These are phyloP conservation scores for Pythium myriotylum DNA, from an alignment of 352 stramenopile genomes.

Conservation along the genomic window DNA sequence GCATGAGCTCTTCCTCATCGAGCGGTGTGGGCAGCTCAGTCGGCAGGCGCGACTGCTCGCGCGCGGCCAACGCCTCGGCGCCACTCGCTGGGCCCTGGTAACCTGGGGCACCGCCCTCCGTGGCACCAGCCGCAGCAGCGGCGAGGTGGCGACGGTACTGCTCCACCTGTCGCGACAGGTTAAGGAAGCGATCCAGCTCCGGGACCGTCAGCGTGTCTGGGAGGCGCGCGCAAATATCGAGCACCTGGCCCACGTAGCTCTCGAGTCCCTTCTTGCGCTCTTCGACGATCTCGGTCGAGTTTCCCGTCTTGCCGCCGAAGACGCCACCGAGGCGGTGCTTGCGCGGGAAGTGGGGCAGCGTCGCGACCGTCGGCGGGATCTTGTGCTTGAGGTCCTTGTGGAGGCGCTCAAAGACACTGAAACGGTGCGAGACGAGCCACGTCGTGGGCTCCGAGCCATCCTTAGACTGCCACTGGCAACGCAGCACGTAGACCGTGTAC, in stretches of 20 bases:
- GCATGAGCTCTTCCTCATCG: slow-evolving; percentile 82
- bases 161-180: slow-evolving; percentile 85
- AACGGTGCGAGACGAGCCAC: slow-evolving; percentile 76
- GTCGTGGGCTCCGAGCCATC: slow-evolving; percentile 51
- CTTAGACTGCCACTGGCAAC: slow-evolving; percentile 81
- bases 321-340: slow-evolving; percentile 86
- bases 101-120: slow-evolving; percentile 37
- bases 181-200: slow-evolving; percentile 86
- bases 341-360: slow-evolving; percentile 71
- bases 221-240: slow-evolving; percentile 82
- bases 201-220: slow-evolving; percentile 81
- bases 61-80: slow-evolving; percentile 76
- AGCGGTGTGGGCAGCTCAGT: slow-evolving; percentile 84
- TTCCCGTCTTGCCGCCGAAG: slow-evolving; percentile 84
- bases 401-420: slow-evolving; percentile 70
- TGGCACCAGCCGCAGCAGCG: slow-evolving; percentile 30
- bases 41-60: slow-evolving; percentile 75
- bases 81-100: slow-evolving; percentile 33
- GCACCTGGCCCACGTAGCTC: slow-evolving; percentile 80
- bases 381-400: slow-evolving; percentile 81
- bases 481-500: slow-evolving; percentile 89
- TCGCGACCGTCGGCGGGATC: slow-evolving; percentile 63
- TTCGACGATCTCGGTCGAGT: slow-evolving; percentile 86
- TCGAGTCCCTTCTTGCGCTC: slow-evolving; percentile 83
- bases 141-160: slow-evolving; percentile 79